These are phyloP conservation scores for Scenedesmus sp. DNA, from an alignment of 163 green algal species.

Conservation along the genomic window DNA sequence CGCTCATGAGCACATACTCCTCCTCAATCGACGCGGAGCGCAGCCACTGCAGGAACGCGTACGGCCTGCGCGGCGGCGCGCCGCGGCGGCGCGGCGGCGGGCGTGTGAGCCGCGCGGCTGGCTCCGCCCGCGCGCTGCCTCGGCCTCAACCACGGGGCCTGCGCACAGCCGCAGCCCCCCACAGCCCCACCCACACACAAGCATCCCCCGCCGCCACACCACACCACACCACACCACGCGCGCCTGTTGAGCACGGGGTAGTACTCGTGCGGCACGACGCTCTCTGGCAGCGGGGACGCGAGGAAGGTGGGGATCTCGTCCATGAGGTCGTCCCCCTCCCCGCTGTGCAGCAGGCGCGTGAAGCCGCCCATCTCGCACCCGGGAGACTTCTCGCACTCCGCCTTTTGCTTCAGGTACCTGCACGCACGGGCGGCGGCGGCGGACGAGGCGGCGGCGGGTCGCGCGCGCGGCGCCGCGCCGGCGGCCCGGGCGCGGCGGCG, in stretches of 20 bases:
- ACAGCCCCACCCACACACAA: no score
- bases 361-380: slow-evolving; percentile 82
- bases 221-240: no score
- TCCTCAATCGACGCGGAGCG: slow-evolving; percentile 75
- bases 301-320: slow-evolving; percentile 92
- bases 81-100: no score
- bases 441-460: no score
- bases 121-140: no score
- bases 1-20: slow-evolving; percentile 96
- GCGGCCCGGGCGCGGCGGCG: no score
- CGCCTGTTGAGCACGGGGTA: slow-evolving; percentile 79
- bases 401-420: slow-evolving; percentile 76
- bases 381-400: slow-evolving; percentile 58
- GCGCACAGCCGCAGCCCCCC: no score
- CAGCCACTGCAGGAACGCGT: slow-evolving; percentile 78
- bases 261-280: slow-evolving; percentile 61
- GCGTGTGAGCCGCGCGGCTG: no score
- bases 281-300: slow-evolving; percentile 78
- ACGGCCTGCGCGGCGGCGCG: no score
- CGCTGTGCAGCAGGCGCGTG: slow-evolving; percentile 91
- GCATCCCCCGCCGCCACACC: slow-evolving; percentile 75
- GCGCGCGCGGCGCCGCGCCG: no score
- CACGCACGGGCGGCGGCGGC: no score
- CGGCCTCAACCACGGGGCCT: no score
- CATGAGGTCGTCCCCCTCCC: slow-evolving; percentile 87